Conservation (phyloP, 257 asterid genomes). For the Plantago elongata region DNA sequence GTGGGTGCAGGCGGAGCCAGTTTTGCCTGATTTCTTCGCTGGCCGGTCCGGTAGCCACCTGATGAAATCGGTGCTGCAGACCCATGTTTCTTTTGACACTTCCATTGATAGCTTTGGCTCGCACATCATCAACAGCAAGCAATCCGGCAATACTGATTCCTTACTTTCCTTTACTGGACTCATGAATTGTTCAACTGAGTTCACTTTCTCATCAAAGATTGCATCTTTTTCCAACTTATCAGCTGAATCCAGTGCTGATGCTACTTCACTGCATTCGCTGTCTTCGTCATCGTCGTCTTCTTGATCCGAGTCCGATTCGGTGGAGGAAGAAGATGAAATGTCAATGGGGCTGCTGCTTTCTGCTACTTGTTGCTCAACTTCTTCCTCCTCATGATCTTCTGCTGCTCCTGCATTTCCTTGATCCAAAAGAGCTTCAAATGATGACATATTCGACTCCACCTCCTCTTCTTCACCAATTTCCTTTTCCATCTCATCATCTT, state of each 20-base stretch:
- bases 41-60: constrained; percentile 76
- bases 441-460: constrained; percentile 42
- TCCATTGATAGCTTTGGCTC: constrained; percentile 98
- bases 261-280: constrained; percentile 16
- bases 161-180: constrained; percentile 13
- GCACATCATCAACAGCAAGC: constrained; percentile 90
- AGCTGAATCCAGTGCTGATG: too few species aligned
- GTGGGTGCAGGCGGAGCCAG: constrained; percentile 14
- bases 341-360: neutral
- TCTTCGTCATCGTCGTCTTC: neutral
- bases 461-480: constrained; percentile 28
- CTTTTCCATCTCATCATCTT: constrained; percentile 20
- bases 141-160: constrained; percentile 52
- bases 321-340: constrained; percentile 36
- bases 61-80: constrained; percentile 77
- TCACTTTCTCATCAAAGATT: neutral
- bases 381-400: constrained; percentile 28
- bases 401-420: constrained; percentile 36
- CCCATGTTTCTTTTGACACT: constrained; percentile 97
- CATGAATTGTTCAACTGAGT: too few species aligned
- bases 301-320: constrained; percentile 28
- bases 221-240: too few species aligned
- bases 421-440: constrained; percentile 45
- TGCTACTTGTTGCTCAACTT: constrained; percentile 23
- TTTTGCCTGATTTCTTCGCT: constrained; percentile 23